Conservation (phyloP, 2,329 filamentous ascomycete genomes). For the Aaosphaeria arxii region DNA sequence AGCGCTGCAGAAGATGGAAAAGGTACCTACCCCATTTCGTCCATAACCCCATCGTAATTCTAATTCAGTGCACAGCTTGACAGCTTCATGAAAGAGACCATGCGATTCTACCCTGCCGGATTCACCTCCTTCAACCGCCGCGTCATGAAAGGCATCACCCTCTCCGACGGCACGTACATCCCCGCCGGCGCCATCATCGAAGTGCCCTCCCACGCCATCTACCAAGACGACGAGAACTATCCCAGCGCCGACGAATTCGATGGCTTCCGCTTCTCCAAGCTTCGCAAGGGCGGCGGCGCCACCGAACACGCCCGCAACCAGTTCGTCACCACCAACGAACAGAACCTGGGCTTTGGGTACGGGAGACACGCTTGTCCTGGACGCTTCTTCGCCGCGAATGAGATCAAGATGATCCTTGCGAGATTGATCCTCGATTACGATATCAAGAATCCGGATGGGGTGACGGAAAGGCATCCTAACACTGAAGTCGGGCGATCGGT, state of each 20-base stretch:
- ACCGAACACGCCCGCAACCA: conserved; percentile 25
- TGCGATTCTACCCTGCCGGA: conserved; percentile 21
- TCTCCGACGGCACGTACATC: conserved; percentile 53
- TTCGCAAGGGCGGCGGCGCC: conserved; percentile 18
- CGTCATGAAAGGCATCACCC: conserved; percentile 49
- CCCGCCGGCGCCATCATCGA: conserved; percentile 35
- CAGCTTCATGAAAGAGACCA: conserved; percentile 35
- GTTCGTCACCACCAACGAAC: conserved; percentile 21
- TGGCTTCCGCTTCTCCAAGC: conserved; percentile 28
- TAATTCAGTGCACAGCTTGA: conserved; percentile 14
- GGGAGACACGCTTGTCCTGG: conserved; percentile 28
- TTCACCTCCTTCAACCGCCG: conserved; percentile 49
- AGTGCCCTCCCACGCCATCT: conserved; percentile 23
- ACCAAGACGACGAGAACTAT: conserved; percentile 20
- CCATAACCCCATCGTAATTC: no score
- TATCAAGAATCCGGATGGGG: conserved; percentile 15
- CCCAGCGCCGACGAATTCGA: conserved; percentile 25
- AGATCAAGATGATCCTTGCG: conserved; percentile 30
- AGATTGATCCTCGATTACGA: conserved; percentile 22
- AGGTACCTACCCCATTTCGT: conserved; percentile 2
- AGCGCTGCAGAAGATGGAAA: conserved; percentile 32
- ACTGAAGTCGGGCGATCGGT: conserved; percentile 4
- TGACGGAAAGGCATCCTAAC: conserved; percentile 13
- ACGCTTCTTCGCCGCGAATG: conserved; percentile 27
- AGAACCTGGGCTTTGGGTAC: conserved; percentile 23